These are phyloP conservation scores for Pseudozyma sp. DNA, from an alignment of 1,284 basidiomycete genomes.

Conservation along the genomic window DNA sequence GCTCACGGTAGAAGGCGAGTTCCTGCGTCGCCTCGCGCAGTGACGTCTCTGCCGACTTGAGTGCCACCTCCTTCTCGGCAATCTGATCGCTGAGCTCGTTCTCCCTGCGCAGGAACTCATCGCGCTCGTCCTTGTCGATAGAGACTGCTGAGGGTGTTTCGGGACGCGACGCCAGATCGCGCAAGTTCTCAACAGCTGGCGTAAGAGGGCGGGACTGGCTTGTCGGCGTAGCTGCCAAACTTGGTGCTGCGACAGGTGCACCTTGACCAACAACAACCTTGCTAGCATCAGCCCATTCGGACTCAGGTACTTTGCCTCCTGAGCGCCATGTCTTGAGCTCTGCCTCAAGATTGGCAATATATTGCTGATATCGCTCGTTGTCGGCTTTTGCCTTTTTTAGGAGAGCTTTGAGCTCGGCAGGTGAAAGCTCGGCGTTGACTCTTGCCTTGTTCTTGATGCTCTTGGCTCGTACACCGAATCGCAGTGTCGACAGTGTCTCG, in stretches of 20 bases:
- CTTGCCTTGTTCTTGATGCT: constrained; percentile 99
- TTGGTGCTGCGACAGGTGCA: constrained; percentile 53
- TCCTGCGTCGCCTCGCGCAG: constrained; percentile 77
- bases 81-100: constrained; percentile 95
- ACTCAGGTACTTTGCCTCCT: constrained; percentile 86
- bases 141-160: constrained; percentile 79
- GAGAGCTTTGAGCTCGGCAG: constrained; percentile 91
- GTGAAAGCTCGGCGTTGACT: constrained; percentile 97
- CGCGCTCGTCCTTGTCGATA: constrained; percentile 94
- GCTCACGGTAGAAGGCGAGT: constrained; percentile 88
- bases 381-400: constrained; percentile 90
- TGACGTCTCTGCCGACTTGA: constrained; percentile 53
- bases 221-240: constrained; percentile 50
- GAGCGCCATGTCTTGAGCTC: constrained; percentile 91
- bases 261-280: constrained; percentile 72
- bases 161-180: constrained; percentile 72
- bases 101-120: constrained; percentile 95
- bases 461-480: constrained; percentile 95
- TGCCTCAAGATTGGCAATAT: constrained; percentile 88
- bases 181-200: constrained; percentile 80
- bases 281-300: constrained; percentile 82
- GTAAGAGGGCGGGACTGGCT: constrained; percentile 75
- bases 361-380: constrained; percentile 84
- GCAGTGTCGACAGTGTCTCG: constrained; percentile 95
- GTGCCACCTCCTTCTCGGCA: constrained; percentile 77